Percentiles rank a stretch among this genome's conserved stretches.
These are phyloP conservation scores for Aspergillus sp. DNA, from an alignment of 2,329 filamentous ascomycete genomes.

Conservation along the genomic window DNA sequence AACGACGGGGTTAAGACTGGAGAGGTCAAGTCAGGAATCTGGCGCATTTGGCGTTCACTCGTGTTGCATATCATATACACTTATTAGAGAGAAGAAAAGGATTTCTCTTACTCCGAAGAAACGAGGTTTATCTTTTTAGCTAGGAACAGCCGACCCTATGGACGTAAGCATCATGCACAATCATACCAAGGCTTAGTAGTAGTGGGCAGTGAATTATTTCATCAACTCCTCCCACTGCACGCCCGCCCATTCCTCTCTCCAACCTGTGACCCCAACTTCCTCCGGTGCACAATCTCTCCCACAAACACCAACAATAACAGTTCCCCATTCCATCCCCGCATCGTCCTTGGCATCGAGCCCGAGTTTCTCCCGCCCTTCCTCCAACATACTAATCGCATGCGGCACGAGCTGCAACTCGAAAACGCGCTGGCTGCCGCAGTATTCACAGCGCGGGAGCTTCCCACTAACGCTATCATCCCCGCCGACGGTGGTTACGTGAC, in stretches of 20 bases:
- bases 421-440: slow-evolving; percentile 64
- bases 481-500: slow-evolving; percentile 19
- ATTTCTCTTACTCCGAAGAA: not conserved
- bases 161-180: not conserved
- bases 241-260: slow-evolving; percentile 92
- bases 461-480: slow-evolving; percentile 17
- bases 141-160: not conserved
- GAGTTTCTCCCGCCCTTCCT: slow-evolving; percentile 56
- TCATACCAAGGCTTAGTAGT: not conserved
- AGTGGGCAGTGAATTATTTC: slow-evolving; percentile 1
- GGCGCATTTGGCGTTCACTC: slow-evolving; percentile 19
- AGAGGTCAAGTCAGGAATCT: slow-evolving; percentile 13
- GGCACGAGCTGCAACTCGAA: slow-evolving; percentile 93
- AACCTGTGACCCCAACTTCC: slow-evolving; percentile 58
- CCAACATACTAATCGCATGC: slow-evolving; percentile 79
- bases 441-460: slow-evolving; percentile 64
- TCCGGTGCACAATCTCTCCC: slow-evolving; percentile 65
- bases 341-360: slow-evolving; percentile 55
- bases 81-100: not conserved
- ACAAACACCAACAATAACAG: slow-evolving; percentile 79
- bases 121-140: too few species aligned
- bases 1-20: slow-evolving; percentile 8
- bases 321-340: slow-evolving; percentile 94
- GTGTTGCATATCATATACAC: not conserved
- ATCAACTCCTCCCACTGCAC: slow-evolving; percentile 86